A percentile compares a stretch with the other conserved stretches of the same genome.
Conservation (phyloP, 164 flowering plant genomes). For the Litsea cubeba region DNA sequence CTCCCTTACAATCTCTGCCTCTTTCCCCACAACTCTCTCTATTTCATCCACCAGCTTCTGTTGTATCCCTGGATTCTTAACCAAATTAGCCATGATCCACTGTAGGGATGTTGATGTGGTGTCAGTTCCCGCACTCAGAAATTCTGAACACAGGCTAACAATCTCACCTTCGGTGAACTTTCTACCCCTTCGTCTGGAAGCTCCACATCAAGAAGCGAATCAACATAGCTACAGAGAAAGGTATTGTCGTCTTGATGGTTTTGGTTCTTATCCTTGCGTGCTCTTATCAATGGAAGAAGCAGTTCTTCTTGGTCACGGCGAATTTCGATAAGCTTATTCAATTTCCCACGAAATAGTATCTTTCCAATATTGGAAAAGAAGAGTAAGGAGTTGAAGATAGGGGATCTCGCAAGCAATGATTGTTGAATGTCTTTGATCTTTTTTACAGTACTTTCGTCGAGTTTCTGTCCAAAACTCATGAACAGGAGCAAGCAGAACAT, state of each 20-base stretch:
- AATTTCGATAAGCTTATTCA: conserved; percentile 13
- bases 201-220: conserved; percentile 18
- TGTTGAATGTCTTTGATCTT: too few species aligned
- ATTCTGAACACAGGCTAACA: conserved; percentile 28
- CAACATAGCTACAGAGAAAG: conserved; percentile 15
- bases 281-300: conserved; percentile 18
- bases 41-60: conserved; percentile 29
- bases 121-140: conserved; percentile 29
- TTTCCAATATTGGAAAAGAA: too few species aligned
- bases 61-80: conserved; percentile 29
- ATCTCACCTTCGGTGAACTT: conserved; percentile 27
- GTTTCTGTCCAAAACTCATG: too few species aligned
- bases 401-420: too few species aligned
- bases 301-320: conserved; percentile 16
- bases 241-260: neutral
- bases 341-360: too few species aligned
- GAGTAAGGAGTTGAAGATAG: too few species aligned
- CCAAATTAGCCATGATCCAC: conserved; percentile 34
- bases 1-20: too few species aligned
- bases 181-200: conserved; percentile 27
- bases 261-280: conserved; percentile 2
- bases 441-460: too few species aligned
- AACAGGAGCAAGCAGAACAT: too few species aligned
- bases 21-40: too few species aligned
- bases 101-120: conserved; percentile 28